A percentile compares a stretch with the other conserved stretches of the same genome.
Conservation (phyloP, 768 basidiomycete genomes). For the Leccinum subgranulosum region DNA sequence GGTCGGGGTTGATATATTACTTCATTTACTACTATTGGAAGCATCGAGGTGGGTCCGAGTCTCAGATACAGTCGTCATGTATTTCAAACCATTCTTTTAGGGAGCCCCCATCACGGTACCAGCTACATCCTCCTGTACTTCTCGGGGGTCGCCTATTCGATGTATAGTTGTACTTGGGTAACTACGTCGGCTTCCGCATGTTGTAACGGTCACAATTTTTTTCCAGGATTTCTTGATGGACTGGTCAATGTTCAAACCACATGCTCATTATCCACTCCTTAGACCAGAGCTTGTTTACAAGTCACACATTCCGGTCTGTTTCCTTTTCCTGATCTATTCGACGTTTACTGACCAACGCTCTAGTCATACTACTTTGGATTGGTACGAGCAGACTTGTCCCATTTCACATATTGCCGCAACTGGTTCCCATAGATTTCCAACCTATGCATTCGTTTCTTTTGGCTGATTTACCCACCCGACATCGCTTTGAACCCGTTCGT, state of each 20-base stretch:
- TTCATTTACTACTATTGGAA: constrained; percentile 78
- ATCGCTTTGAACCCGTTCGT: constrained; percentile 55
- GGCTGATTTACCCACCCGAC: constrained; percentile 57
- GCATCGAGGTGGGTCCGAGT: constrained; percentile 45
- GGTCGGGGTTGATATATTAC: constrained; percentile 58
- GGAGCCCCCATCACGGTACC: constrained; percentile 37
- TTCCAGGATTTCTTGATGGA: constrained; percentile 85
- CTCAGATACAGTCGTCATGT: neutral
- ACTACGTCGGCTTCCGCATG: constrained; percentile 16
- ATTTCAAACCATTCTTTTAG: neutral
- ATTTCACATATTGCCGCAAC: neutral
- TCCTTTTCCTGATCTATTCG: neutral
- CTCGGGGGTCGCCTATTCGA: constrained; percentile 55
- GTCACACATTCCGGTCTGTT: constrained; percentile 52
- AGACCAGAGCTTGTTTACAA: constrained; percentile 75
- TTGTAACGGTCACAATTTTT: neutral
- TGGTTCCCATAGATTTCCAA: constrained; percentile 56
- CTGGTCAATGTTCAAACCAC: constrained; percentile 77
- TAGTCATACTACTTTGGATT: constrained; percentile 80
- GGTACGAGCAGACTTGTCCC: constrained; percentile 37
- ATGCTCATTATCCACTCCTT: constrained; percentile 54
- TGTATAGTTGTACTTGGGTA: constrained; percentile 81
- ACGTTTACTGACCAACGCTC: neutral
- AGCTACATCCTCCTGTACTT: constrained; percentile 70
- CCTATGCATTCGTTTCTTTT: constrained; percentile 72